Base-by-base conservation (phyloP, 352 stramenopile species). In the Pythium monospermum region DNA sequence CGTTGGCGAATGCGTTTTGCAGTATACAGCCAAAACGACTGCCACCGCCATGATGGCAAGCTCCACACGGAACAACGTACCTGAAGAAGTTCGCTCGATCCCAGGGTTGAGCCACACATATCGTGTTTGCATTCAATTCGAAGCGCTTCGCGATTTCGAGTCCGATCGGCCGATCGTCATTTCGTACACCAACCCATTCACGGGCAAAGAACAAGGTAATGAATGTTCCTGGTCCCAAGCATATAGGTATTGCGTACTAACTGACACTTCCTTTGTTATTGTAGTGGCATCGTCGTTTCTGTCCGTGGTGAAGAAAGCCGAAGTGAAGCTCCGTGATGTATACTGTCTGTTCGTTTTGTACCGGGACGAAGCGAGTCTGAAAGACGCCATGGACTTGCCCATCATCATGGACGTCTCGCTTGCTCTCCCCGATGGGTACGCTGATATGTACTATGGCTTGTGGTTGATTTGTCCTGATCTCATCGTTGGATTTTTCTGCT, bases 341-440 rank as follows among this genome's bases (percentile, higher is more conserved):
- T 71, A 73, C 39, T 84, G 74, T 41, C 53, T 73, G 2, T 74
- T 86, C 35, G 69, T 83, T 19, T 26, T 83, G 12, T n/a, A 57
- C 16, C 60, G 61, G 21, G 54, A 71, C 12, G 61, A 66, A 6
- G 7, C 46, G 13, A 46, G 62, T 42, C 49, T 88, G 35, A 80
- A 83, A 48, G 40, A 71, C 25, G 49, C 52, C 1, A 86, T 86
- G 77, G 57, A 82, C 37, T 54, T 58, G 3, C 49, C 59, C 1
- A 31, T 86, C 8, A 57, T 57, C 13, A 68, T 88, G 33, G 66
- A 84, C 10, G 48, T 67, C 1, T 23, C 32, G 6, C 16, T 63
- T 13, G 32, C 42, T 1, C 28, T 51, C 18, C 39, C 46, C 4
- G 52, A 67, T 18, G 46, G 47, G 53, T 67, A 59, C 21, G 46